A percentile compares a stretch with the other conserved stretches of the same genome.
These are phyloP conservation scores for Dryas integrifolia DNA, from an alignment of 331 rosid species.

Conservation along the genomic window DNA sequence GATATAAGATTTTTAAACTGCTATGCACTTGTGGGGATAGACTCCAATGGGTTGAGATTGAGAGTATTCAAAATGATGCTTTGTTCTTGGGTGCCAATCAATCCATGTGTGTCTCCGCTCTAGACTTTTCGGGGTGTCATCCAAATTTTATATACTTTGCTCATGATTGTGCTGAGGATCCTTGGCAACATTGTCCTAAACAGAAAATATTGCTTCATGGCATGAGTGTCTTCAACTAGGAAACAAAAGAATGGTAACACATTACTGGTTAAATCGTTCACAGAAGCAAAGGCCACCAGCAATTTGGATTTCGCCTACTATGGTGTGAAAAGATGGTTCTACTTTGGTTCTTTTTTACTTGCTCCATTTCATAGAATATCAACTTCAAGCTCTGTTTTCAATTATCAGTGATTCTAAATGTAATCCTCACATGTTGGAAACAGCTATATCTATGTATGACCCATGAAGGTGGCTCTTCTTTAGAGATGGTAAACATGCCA, in stretches of 20 bases:
- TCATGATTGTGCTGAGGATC: background rate
- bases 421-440: background rate
- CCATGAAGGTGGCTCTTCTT: too few species aligned
- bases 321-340: background rate
- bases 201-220: background rate
- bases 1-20: background rate
- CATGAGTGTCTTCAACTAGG: background rate
- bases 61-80: background rate
- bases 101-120: background rate
- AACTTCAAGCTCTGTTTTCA: background rate
- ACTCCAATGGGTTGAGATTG: background rate
- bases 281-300: background rate
- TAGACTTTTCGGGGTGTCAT: background rate
- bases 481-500: too few species aligned
- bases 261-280: background rate
- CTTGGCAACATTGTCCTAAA: background rate
- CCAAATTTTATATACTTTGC: background rate
- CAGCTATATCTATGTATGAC: too few species aligned
- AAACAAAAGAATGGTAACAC: background rate
- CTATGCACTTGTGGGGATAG: background rate
- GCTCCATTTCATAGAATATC: background rate
- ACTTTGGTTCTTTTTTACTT: background rate
- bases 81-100: background rate
- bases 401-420: background rate
- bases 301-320: background rate